Conservation (phyloP, 805 yeast species). For the Metschnikowia amazonensis region DNA sequence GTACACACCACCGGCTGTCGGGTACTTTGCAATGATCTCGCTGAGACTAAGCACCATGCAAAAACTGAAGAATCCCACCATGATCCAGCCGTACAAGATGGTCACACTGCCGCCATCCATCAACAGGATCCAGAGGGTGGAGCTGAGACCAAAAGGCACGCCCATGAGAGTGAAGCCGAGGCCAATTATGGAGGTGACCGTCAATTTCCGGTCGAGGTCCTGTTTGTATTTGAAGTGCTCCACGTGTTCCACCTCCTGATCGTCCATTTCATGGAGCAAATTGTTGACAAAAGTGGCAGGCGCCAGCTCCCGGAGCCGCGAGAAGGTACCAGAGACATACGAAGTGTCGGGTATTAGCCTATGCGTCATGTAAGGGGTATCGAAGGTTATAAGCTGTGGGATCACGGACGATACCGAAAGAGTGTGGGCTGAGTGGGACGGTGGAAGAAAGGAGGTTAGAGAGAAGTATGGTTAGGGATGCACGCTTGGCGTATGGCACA, state of each 20-base stretch:
- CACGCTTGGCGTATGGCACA: neutral
- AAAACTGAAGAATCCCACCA: constrained; percentile 60
- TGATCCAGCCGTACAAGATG: constrained; percentile 68
- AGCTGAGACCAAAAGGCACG: constrained; percentile 73
- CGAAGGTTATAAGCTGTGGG: neutral
- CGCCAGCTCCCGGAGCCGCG: constrained; percentile 17
- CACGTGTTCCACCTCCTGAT: constrained; percentile 51
- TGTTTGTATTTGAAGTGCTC: constrained; percentile 75
- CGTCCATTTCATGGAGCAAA: constrained; percentile 27
- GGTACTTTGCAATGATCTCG: constrained; percentile 74
- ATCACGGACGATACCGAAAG: no score
- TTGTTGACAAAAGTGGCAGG: constrained; percentile 17
- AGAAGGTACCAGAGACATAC: constrained; percentile 11
- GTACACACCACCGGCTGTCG: constrained; percentile 72
- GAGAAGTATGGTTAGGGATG: no score
- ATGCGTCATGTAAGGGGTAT: neutral
- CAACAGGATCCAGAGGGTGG: constrained; percentile 67
- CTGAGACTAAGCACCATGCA: constrained; percentile 69
- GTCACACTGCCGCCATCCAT: constrained; percentile 77
- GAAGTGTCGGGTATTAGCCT: constrained; percentile 10
- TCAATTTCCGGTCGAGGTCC: constrained; percentile 62
- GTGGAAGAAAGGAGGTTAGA: no score
- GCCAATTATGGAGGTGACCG: constrained; percentile 69
- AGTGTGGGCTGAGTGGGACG: no score
- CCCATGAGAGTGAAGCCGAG: constrained; percentile 79